Evolutionary conservation across 1,284 basidiomycete species (phyloP).

Genomic region (Leucoagaricus sp.): DNA sequence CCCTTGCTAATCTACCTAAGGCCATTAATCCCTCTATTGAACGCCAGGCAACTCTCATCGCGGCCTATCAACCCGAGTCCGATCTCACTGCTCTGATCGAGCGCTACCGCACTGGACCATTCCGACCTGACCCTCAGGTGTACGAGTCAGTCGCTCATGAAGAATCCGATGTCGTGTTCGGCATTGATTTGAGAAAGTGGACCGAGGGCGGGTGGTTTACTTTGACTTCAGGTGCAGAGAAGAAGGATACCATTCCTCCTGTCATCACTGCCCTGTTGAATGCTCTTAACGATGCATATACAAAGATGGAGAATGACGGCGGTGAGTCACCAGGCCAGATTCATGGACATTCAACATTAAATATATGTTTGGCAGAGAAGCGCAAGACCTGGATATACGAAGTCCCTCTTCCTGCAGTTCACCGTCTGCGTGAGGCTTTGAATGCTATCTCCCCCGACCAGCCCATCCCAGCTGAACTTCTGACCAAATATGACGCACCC

Average conservation of each 20-base stretch:
- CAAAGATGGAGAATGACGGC: slow-evolving; percentile 58
- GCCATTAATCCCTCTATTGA: slow-evolving; percentile 65
- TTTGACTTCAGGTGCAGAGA: slow-evolving; percentile 50
- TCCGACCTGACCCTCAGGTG: slow-evolving; percentile 80
- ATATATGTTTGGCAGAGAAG: slow-evolving; percentile 50
- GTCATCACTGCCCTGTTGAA: slow-evolving; percentile 72
- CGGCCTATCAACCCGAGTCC: slow-evolving; percentile 83
- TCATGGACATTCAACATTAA: too few species aligned
- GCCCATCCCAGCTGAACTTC: slow-evolving; percentile 63
- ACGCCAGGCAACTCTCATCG: slow-evolving; percentile 72
- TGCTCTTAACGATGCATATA: slow-evolving; percentile 68
- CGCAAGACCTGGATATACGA: slow-evolving; percentile 94
- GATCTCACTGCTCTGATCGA: slow-evolving; percentile 85
- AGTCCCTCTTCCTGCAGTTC: slow-evolving; percentile 79
- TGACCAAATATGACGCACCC: slow-evolving; percentile 81
- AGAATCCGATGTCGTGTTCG: slow-evolving; percentile 83
- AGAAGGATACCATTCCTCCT: slow-evolving; percentile 69
- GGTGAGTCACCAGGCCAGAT: neutral
- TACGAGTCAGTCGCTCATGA: slow-evolving; percentile 84
- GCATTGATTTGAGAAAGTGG: slow-evolving; percentile 87
- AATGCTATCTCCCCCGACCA: slow-evolving; percentile 72
- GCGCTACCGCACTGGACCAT: slow-evolving; percentile 87
- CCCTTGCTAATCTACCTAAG: slow-evolving; percentile 69
- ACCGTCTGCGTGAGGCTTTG: slow-evolving; percentile 81
- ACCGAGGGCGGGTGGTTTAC: slow-evolving; percentile 71